These are phyloP conservation scores for Fusarium acutatum DNA, from an alignment of 2,329 filamentous ascomycete genomes.

Conservation along the genomic window DNA sequence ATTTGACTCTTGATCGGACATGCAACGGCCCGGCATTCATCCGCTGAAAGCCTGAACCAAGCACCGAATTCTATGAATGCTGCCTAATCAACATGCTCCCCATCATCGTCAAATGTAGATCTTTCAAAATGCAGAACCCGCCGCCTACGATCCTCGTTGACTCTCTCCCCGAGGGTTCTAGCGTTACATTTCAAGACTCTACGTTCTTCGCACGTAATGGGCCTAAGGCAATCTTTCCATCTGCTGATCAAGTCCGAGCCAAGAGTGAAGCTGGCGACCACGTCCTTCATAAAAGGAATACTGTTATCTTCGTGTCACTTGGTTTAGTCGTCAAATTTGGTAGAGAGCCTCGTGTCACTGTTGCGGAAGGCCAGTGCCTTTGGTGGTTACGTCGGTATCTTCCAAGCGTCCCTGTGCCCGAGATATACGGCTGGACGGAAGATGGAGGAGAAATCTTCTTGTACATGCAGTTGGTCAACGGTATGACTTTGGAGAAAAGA, in stretches of 20 bases:
- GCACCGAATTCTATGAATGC: not conserved
- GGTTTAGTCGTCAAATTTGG: fast-evolving
- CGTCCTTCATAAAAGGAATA: not conserved
- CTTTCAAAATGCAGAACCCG: not conserved
- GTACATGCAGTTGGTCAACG: constrained; percentile 5
- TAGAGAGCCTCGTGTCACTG: fast-evolving
- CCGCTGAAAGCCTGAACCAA: too few relatives aligned
- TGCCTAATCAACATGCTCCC: not conserved
- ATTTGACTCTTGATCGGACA: too few relatives aligned
- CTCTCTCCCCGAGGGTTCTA: not conserved
- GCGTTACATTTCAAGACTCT: not conserved
- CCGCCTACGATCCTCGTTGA: not conserved
- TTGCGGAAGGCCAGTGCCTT: not conserved
- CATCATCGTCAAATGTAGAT: fast-evolving
- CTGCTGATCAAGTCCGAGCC: not conserved
- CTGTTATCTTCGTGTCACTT: not conserved
- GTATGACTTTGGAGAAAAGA: not conserved
- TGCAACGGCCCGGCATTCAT: not conserved
- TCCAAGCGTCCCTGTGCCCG: constrained; percentile 1
- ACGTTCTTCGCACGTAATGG: not conserved
- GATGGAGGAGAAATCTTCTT: not conserved
- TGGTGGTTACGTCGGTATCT: not conserved
- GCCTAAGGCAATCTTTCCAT: not conserved
- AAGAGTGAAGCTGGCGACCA: not conserved
- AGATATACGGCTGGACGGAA: constrained; percentile 10